These are phyloP conservation scores for Sequoiadendron giganteum DNA, from an alignment of 75 land plant genomes.

Conservation along the genomic window DNA sequence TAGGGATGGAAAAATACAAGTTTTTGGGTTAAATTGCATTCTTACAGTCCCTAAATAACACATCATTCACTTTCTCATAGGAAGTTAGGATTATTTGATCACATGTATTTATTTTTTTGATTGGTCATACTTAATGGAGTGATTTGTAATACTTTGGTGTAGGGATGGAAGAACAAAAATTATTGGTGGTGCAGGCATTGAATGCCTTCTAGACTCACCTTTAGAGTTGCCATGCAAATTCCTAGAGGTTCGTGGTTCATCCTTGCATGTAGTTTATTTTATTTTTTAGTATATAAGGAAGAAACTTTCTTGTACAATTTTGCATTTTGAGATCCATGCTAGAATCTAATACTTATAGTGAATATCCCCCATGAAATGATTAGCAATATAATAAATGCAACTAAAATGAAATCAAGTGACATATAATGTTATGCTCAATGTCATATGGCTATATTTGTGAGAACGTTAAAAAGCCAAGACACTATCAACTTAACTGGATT, in stretches of 20 bases:
- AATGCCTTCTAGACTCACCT: slow-evolving; percentile 13
- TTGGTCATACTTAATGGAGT: background rate
- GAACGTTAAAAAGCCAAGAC: background rate
- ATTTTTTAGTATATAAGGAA: background rate
- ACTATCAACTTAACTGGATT: background rate
- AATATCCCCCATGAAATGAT: background rate
- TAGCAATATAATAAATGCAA: background rate
- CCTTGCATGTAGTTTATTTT: background rate
- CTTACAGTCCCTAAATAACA: background rate
- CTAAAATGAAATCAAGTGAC: background rate
- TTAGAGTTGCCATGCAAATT: slow-evolving; percentile 14
- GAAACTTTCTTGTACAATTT: background rate
- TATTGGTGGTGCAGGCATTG: slow-evolving; percentile 7
- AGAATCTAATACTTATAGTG: background rate
- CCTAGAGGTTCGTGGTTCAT: slow-evolving; percentile 12
- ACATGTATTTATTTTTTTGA: background rate
- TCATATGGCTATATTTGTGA: background rate
- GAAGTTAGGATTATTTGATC: background rate
- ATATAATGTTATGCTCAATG: background rate
- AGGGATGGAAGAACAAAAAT: slow-evolving; percentile 18
- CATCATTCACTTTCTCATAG: background rate
- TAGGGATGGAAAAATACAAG: slow-evolving; percentile 11
- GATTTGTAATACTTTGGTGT: background rate
- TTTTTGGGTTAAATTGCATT: too few relatives aligned
- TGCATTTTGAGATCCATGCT: background rate